These are phyloP conservation scores for Solanum bulbocastanum DNA, from an alignment of 257 asterid species.

Conservation along the genomic window DNA sequence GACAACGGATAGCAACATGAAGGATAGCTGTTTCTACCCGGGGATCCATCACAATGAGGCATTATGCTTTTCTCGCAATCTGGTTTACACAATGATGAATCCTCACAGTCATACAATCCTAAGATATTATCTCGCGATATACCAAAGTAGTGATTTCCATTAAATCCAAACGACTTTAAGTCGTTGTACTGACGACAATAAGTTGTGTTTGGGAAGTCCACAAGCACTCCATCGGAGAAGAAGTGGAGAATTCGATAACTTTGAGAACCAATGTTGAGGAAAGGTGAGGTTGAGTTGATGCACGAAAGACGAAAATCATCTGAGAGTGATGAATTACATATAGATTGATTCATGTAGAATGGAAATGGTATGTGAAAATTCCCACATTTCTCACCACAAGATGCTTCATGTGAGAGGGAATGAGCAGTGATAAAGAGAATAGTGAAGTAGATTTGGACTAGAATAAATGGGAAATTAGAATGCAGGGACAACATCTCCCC, in stretches of 20 bases:
- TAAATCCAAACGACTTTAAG: slow-evolving; percentile 34
- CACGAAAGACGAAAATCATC: slow-evolving; percentile 39
- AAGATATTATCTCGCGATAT: slow-evolving; percentile 47
- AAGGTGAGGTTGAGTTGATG: slow-evolving; percentile 36
- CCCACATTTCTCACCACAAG: slow-evolving; percentile 28
- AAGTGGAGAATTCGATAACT: slow-evolving; percentile 38
- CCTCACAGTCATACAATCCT: slow-evolving; percentile 60
- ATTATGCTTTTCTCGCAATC: slow-evolving; percentile 30
- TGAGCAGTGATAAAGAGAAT: background rate
- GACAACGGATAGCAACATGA: slow-evolving; percentile 61
- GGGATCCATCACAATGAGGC: slow-evolving; percentile 40
- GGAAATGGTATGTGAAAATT: slow-evolving; percentile 43
- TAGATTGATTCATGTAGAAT: slow-evolving; percentile 22
- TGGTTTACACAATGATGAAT: slow-evolving; percentile 48
- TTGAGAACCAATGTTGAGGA: slow-evolving; percentile 25
- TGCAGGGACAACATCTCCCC: background rate
- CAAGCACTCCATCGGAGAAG: slow-evolving; percentile 41
- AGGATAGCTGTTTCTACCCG: slow-evolving; percentile 12
- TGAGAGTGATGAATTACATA: slow-evolving; percentile 2
- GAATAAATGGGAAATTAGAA: background rate
- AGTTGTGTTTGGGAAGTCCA: slow-evolving; percentile 46
- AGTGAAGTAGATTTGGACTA: background rate
- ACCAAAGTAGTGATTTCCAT: slow-evolving; percentile 27
- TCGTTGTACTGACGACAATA: slow-evolving; percentile 45
- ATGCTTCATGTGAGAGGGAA: background rate